Evolutionary conservation across 1,139 yeast genomes (phyloP), one percentile per base, ranked within the genome.

Genomic region (Nematodospora anomalae): DNA sequence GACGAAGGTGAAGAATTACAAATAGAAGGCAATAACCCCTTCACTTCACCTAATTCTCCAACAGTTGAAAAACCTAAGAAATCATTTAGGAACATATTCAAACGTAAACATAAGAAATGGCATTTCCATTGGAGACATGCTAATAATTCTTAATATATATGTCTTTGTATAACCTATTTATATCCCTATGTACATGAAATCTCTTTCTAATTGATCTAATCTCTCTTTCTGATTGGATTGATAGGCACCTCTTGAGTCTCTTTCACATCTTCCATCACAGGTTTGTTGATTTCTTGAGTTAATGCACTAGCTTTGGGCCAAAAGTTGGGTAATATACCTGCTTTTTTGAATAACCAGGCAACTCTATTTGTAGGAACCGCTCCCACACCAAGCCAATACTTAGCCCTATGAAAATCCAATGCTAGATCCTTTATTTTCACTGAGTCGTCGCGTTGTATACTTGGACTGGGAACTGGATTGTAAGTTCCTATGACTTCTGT

Each of bases 371-470:
- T 81, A 4, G 96, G 95, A 57, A 86, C 95, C 1, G 97, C 98
- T n/a, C 99, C 99, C 11, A 88, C 96, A 54, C 97, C 96, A 30
- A 92, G 67, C 99, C 99, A 92, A 64, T 92, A 94, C 60, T 88
- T 88, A n/a, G 96, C 80, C 49, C 97, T 79, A 47, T 81, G 80
- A 56, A 92, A 88, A 58, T 92, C 97, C 32, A 92, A 68, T 49
- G 80, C 76, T 27, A 92, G 77, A 50, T 89, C 89, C 58, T 92
- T 92, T 37, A 76, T 72, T 7, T 32, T 36, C 26, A 21, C 30
- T 13, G 22, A 28, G 7, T 33, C 31, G 21, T 33, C 38, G 12
- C 30, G 30, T 9, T 29, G 26, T 15, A 94, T 88, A 46, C 75
- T 69, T 14, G 95, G 86, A 37, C 75, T 71, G 5, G 97, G 86